Conservation (phyloP, 169 alveolate genomes). For the Babesia sp. region DNA sequence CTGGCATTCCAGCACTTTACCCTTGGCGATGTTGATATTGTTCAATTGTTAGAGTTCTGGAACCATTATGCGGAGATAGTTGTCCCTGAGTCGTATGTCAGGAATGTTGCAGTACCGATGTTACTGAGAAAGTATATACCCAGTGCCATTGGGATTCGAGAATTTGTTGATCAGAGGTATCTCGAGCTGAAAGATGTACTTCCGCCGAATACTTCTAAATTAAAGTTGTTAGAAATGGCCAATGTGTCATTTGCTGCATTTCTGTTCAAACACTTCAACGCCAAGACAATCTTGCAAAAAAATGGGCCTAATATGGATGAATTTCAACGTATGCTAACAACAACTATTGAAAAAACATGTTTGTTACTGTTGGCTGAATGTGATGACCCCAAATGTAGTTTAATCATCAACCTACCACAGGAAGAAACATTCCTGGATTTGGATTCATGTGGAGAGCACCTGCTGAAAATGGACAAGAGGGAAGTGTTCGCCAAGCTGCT, state of each 20-base stretch:
- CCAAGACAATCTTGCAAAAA: conserved; percentile 11
- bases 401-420: conserved; percentile 36
- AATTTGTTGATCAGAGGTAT: conserved; percentile 28
- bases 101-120: conserved; percentile 34
- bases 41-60: conserved; percentile 54
- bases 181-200: neutral
- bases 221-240: conserved; percentile 47
- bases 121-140: conserved; percentile 41
- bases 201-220: neutral
- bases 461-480: conserved; percentile 54
- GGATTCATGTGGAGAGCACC: conserved; percentile 37
- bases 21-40: conserved; percentile 55
- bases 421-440: conserved; percentile 41
- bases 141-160: conserved; percentile 10
- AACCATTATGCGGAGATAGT: conserved; percentile 29
- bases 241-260: conserved; percentile 49
- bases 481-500: conserved; percentile 58
- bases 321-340: conserved; percentile 12
- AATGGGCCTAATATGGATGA: conserved; percentile 4
- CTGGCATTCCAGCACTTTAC: conserved; percentile 65
- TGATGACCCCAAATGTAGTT: conserved; percentile 56
- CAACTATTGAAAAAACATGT: conserved; percentile 33
- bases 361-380: conserved; percentile 61
- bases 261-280: conserved; percentile 27
- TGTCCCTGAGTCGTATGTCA: conserved; percentile 36